Percentiles rank a stretch among this genome's conserved stretches.
Evolutionary conservation across 441 rosid species (phyloP).

Genomic region (Breynia disticha): DNA sequence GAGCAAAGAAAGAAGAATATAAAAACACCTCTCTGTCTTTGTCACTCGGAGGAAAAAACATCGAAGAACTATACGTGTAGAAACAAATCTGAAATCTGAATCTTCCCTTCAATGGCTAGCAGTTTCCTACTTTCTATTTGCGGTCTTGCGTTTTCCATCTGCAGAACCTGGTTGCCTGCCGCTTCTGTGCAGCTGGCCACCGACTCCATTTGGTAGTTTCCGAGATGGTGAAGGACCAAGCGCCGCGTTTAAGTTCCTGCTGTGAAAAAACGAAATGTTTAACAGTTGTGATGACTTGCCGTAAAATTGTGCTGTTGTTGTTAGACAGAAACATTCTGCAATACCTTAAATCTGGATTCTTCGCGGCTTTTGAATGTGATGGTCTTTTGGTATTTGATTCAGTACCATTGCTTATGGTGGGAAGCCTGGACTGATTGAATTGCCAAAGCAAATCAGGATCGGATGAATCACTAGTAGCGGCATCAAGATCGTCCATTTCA

Average conservation of each 20-base stretch:
- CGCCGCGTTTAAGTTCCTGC: constrained; percentile 41
- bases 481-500: constrained; percentile 69
- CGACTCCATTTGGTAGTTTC: constrained; percentile 42
- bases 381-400: constrained; percentile 47
- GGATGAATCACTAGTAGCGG: constrained; percentile 82
- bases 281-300: not conserved
- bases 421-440: constrained; percentile 55
- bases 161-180: constrained; percentile 44
- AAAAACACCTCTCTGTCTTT: constrained; percentile 13
- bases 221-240: constrained; percentile 61
- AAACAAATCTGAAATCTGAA: constrained; percentile 17
- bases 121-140: constrained; percentile 36
- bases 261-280: constrained; percentile 11
- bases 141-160: constrained; percentile 60
- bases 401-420: constrained; percentile 32
- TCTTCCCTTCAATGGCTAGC: constrained; percentile 19
- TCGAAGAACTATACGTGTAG: constrained; percentile 13
- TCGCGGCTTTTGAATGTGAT: constrained; percentile 39
- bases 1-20: constrained; percentile 3
- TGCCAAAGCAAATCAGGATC: constrained; percentile 94
- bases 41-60: constrained; percentile 14
- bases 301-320: not conserved
- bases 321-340: not conserved
- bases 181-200: constrained; percentile 27
- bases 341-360: constrained; percentile 53